These are phyloP conservation scores for Trametes versicolor DNA, from an alignment of 1,284 basidiomycete genomes.

Conservation along the genomic window DNA sequence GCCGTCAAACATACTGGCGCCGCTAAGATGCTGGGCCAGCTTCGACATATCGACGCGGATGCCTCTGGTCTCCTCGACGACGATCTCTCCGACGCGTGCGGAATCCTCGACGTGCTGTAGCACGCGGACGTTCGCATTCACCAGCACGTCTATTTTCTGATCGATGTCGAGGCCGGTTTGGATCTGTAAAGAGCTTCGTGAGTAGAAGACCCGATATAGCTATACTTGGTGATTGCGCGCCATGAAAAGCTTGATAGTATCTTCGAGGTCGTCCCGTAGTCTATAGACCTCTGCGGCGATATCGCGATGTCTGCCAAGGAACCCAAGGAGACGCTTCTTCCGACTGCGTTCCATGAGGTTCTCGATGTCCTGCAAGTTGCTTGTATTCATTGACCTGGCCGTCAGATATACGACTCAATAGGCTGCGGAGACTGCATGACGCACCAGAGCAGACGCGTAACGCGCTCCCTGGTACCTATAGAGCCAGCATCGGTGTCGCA, in stretches of 20 bases:
- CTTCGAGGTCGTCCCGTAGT: not conserved
- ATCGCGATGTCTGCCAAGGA: not conserved
- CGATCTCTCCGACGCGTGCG: not conserved
- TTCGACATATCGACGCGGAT: not conserved
- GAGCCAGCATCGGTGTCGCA: not conserved
- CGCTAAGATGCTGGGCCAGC: not conserved
- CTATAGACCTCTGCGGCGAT: not conserved
- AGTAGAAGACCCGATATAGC: too few species aligned
- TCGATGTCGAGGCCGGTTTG: not conserved
- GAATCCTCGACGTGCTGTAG: slow-evolving; percentile 1
- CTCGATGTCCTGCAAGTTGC: not conserved
- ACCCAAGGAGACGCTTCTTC: not conserved
- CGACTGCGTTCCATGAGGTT: not conserved
- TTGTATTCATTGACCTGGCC: not conserved
- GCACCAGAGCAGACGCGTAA: not conserved
- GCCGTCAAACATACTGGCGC: too few species aligned
- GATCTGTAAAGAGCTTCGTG: not conserved
- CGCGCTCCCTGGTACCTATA: not conserved
- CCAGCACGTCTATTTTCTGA: not conserved
- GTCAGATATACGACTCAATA: not conserved
- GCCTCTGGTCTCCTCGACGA: not conserved
- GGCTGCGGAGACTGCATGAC: not conserved
- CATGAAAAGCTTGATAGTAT: not conserved
- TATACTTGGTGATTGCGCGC: not conserved
- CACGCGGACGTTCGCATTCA: not conserved